These are phyloP conservation scores for Neurospora sp. DNA, from an alignment of 495 filamentous ascomycete species.

Conservation along the genomic window DNA sequence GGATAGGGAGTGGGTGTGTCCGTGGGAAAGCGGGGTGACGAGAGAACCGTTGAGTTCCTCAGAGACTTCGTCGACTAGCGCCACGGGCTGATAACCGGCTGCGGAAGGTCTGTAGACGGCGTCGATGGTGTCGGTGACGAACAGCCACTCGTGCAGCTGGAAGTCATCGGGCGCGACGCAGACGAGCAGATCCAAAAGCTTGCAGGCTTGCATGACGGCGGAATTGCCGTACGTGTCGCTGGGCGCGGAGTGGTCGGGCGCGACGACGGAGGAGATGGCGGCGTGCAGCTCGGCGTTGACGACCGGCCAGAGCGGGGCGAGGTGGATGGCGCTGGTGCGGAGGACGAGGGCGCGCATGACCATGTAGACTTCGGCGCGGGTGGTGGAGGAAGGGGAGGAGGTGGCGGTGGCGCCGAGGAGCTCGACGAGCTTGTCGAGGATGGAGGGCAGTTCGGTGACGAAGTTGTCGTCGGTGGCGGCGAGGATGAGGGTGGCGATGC, in stretches of 20 bases:
- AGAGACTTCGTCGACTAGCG: conserved; percentile 76
- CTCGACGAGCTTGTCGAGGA: conserved; percentile 80
- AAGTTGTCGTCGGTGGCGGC: conserved; percentile 68
- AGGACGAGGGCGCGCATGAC: conserved; percentile 72
- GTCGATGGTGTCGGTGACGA: conserved; percentile 92
- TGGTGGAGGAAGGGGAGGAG: conserved; percentile 84
- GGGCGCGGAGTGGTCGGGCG: conserved; percentile 47
- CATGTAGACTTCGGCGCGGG: conserved; percentile 82
- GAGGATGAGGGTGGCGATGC: conserved; percentile 67
- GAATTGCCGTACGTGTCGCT: conserved; percentile 65
- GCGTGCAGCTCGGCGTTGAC: conserved; percentile 79
- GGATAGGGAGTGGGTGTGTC: neutral
- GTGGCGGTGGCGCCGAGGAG: conserved; percentile 75
- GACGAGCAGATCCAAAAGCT: conserved; percentile 77
- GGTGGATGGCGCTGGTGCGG: conserved; percentile 61
- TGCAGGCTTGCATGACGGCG: conserved; percentile 78
- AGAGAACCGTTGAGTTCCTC: conserved; percentile 51
- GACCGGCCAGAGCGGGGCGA: conserved; percentile 79
- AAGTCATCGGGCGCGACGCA: conserved; percentile 89
- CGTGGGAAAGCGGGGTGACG: too few relatives aligned
- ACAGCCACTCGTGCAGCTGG: conserved; percentile 92
- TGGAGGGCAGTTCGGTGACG: conserved; percentile 55
- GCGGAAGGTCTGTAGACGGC: conserved; percentile 68
- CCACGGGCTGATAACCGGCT: conserved; percentile 56
- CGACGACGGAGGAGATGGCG: conserved; percentile 66